Base-by-base conservation (phyloP, 2,329 filamentous ascomycete genomes). In the Penicillium janthinellum region DNA sequence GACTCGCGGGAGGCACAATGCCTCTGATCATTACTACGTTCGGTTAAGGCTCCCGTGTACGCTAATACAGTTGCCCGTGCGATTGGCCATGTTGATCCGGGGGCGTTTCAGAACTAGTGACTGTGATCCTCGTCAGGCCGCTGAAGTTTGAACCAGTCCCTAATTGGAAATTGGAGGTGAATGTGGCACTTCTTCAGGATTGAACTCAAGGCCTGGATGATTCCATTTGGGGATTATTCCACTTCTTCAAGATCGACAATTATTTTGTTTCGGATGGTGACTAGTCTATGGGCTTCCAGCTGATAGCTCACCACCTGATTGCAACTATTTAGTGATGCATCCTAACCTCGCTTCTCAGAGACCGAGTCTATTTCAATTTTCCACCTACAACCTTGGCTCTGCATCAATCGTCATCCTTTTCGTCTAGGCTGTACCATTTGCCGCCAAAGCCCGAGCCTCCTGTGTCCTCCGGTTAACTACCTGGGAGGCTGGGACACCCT, bases 31-130 rank as follows among this genome's bases (percentile, higher is more conserved):
- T 35, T 35, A 35, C 47, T 35, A 20, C 12, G 14, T 35, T 20
- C 3, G n/a, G 47, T 35, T 49, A 17, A 49, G 31, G 2, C n/a
- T 14, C 31, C 47, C 28, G 47, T 14, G 31, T 8, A 17, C 20
- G 28, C 28, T 49, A 35, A 35, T 12, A 15, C 25, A 10, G 11
- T 20, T 11, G 28, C 47, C 31, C 47, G 47, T 49, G 47, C 47
- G 47, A 49, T 31, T 35, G 47, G n/a, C n/a, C 28, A 20, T 34
- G 15, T 35, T n/a, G 47, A 49, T 35, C 47, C 20, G 20, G 20
- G 28, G 28, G 47, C 17, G 47, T 49, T 49, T 49, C 47, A 49
- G n/a, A 49, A 20, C 47, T 35, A 49, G 34, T 35, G 31, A 49
- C 15, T 49, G 10, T 20, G 47, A 49, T 31, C 44, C 44, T 47